A percentile compares a stretch with the other conserved stretches of the same genome.
phyloP scores from a whole-genome alignment of 345 rosid genomes.

The rapeseed (Brassica napus) region Da-Ae NC_063452.1:3448501-3449000 shows the following conservation, averaged over 20 bases:
- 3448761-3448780: neutral
- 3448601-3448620: slow-evolving; percentile 67
- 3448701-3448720: neutral
- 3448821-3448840: slow-evolving; percentile 42
- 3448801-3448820: neutral
- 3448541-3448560: slow-evolving; percentile 25
- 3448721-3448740: neutral
- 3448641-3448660: neutral
- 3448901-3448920: neutral
- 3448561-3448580: slow-evolving; percentile 26
- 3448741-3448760: neutral
- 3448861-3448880: slow-evolving; percentile 82
- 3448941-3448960: neutral
- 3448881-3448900: slow-evolving; percentile 28
- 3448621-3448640: slow-evolving; percentile 8
- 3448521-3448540: neutral
- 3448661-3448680: slow-evolving; percentile 15
- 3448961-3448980: neutral
- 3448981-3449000: neutral
- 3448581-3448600: slow-evolving; percentile 54
- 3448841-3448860: slow-evolving; percentile 78
- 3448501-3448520: neutral
- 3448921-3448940: neutral
- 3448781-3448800: neutral
- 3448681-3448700: neutral